Conservation (phyloP, 2,329 filamentous ascomycete genomes). For the Metarhizium robertsii region DNA sequence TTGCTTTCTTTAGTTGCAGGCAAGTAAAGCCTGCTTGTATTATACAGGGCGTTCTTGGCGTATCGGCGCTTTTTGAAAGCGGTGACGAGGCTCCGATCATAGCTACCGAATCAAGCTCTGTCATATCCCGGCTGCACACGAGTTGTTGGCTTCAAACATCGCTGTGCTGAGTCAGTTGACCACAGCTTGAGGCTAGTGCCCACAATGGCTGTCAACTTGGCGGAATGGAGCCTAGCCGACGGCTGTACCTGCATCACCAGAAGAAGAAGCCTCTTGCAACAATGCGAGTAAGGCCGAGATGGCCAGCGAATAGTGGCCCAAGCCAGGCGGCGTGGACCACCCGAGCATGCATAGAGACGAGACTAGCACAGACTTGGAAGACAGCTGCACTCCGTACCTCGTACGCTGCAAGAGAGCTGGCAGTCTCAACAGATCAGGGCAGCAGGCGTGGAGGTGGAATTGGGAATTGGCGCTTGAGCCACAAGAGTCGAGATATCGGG, state of each 20-base stretch:
- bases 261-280: not conserved
- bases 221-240: not conserved
- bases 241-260: not conserved
- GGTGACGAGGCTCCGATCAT: not conserved
- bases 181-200: not conserved
- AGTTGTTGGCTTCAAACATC: not conserved
- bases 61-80: not conserved
- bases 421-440: not conserved
- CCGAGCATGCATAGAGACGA: not conserved
- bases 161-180: not conserved
- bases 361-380: not conserved
- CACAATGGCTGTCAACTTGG: not conserved
- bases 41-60: not conserved
- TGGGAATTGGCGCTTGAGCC: not conserved
- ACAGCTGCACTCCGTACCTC: not conserved
- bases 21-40: not conserved
- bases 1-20: not conserved
- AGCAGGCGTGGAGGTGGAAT: not conserved
- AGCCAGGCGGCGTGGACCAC: no score
- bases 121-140: not conserved
- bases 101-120: not conserved
- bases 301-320: no score
- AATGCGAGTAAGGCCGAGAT: no score
- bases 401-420: not conserved
- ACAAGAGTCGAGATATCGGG: not conserved